A percentile compares a stretch with the other conserved stretches of the same genome.
phyloP scores from a whole-genome alignment of 2,329 filamentous ascomycete species.

The Helicocarpus griseus region DNA sequence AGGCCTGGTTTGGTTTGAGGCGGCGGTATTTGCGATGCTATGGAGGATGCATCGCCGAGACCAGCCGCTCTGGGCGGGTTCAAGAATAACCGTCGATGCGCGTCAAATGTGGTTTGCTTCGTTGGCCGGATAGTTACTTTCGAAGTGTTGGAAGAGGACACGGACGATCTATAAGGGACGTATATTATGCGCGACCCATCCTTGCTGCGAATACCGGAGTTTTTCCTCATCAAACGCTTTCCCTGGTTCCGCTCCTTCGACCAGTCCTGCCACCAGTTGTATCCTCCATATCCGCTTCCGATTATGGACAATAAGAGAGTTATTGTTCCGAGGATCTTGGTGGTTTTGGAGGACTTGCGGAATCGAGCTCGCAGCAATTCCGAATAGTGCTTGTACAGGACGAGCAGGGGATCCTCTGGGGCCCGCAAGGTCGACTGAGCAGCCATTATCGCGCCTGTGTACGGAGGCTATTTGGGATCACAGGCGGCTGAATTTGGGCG shows the following conservation, averaged over 20 bases:
- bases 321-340: conserved; percentile 66
- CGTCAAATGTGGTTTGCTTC: conserved; percentile 90
- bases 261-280: conserved; percentile 63
- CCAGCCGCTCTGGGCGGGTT: conserved; percentile 80
- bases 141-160: conserved; percentile 50
- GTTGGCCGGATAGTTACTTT: conserved; percentile 88
- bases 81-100: conserved; percentile 83
- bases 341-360: conserved; percentile 56
- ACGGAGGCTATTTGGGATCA: too few relatives aligned
- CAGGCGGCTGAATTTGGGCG: neutral
- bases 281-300: conserved; percentile 66
- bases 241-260: conserved; percentile 75
- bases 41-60: conserved; percentile 53
- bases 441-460: conserved; percentile 52
- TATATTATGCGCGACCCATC: conserved; percentile 93
- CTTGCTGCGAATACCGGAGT: conserved; percentile 87
- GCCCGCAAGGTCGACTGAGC: conserved; percentile 73
- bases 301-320: conserved; percentile 70
- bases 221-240: conserved; percentile 70
- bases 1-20: conserved; percentile 86
- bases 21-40: conserved; percentile 60
- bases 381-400: conserved; percentile 46
- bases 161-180: conserved; percentile 64
- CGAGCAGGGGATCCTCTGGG: conserved; percentile 54
- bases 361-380: conserved; percentile 42